Base-by-base conservation (phyloP, 169 alveolate species). In the Plasmodium berghei region DNA sequence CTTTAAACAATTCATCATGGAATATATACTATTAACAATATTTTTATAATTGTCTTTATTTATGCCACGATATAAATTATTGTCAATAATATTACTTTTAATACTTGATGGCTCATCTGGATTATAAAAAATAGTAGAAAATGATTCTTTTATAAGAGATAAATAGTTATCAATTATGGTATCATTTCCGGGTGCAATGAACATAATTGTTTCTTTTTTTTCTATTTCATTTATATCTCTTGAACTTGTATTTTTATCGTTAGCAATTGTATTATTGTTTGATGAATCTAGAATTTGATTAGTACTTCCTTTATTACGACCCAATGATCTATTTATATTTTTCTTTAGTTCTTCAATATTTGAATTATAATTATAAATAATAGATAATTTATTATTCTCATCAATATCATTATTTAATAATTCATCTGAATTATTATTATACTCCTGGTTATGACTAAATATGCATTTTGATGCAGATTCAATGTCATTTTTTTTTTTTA, bases 101-200 rank as follows among this genome's bases (percentile, higher is more conserved):
- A 48, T 16, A 48, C 75, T 46, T 24, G 66, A 62, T 75, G 85
- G 14, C 14, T 64, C 66, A 42, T 75, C 52, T 34, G 59, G 64
- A 34, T 62, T 55, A 22, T 63, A 40, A 24, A 75, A 62, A 34
- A 62, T 75, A 28, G 88, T 20, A 48, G 75, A 20, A 62, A 75
- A 12, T 20, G 66, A 62, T 56, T 75, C 75, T 75, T 66, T 75
- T 69, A 75, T 34, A 48, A 24, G n/a, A 62, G 46, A 75, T 34
- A 62, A 14, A 28, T 49, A 46, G 22, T 20, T 62, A 75, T 62
- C 42, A 75, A 24, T 42, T 26, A 18, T 28, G 20, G 20, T 58
- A 22, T 9, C 49, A 14, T 66, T 28, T 46, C 63, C 75, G 63
- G 34, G 48, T 20, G 14, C 49, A 63, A 24, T 20, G 52, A 24